A percentile compares a stretch with the other conserved stretches of the same genome.
Evolutionary conservation across 345 rosid species (phyloP).

Genomic region (Passiflora organensis): DNA sequence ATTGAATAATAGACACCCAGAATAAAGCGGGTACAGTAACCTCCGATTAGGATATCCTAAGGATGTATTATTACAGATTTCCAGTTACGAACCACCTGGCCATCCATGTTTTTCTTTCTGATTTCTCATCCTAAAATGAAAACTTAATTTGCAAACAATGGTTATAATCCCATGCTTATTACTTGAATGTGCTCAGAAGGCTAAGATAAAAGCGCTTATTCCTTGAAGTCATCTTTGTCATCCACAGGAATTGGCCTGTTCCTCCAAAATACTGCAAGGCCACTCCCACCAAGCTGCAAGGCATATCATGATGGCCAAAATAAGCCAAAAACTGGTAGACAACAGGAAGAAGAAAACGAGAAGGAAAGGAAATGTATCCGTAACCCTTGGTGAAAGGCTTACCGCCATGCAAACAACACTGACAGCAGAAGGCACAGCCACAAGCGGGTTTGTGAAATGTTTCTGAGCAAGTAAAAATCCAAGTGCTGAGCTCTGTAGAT

Average conservation of each 20-base stretch:
- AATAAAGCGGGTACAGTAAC: too few relatives aligned
- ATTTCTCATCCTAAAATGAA: too few relatives aligned
- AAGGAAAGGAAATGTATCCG: not conserved
- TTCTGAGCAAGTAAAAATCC: slow-evolving; percentile 93
- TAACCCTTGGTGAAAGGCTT: slow-evolving; percentile 20
- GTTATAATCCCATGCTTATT: too few relatives aligned
- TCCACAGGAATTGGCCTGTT: slow-evolving; percentile 62
- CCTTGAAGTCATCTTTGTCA: slow-evolving; percentile 92
- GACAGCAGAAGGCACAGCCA: slow-evolving; percentile 95
- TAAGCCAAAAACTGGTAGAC: not conserved
- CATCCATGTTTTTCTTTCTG: too few relatives aligned
- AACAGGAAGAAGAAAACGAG: not conserved
- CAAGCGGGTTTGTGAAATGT: slow-evolving; percentile 90
- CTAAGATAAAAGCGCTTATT: too few relatives aligned
- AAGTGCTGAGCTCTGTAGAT: slow-evolving; percentile 83
- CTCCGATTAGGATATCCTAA: too few relatives aligned
- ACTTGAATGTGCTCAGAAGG: too few relatives aligned
- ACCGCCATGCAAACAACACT: slow-evolving; percentile 99
- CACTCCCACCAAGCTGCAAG: slow-evolving; percentile 94
- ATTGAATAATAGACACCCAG: too few relatives aligned
- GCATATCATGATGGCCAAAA: not conserved
- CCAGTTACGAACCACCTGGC: too few relatives aligned
- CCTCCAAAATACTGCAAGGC: slow-evolving; percentile 89
- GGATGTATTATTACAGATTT: too few relatives aligned
- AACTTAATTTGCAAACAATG: too few relatives aligned